Percentiles rank a stretch among this genome's conserved stretches.
phyloP scores from a whole-genome alignment of 345 rosid genomes.

The Eutrema heterophyllum region DNA sequence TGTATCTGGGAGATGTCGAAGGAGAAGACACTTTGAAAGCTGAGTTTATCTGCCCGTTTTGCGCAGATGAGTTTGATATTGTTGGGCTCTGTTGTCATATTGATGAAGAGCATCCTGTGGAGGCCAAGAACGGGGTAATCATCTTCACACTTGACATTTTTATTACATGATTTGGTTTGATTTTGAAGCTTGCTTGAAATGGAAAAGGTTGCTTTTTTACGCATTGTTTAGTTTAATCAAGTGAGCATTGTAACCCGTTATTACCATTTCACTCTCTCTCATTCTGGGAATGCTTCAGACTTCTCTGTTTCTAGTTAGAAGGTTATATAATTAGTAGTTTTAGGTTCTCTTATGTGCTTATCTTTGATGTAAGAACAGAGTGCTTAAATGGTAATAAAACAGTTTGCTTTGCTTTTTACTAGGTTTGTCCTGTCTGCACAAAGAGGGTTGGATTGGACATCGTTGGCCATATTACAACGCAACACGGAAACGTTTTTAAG shows the following conservation, averaged over 20 bases:
- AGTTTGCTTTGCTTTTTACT: not conserved
- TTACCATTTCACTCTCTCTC: not conserved
- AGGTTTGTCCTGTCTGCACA: conserved; percentile 73
- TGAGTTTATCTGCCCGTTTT: conserved; percentile 81
- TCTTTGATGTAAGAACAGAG: not conserved
- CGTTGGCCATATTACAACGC: conserved; percentile 65
- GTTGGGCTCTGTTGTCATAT: conserved; percentile 91
- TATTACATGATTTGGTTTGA: not conserved
- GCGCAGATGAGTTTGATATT: conserved; percentile 77
- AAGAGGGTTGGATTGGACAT: conserved; percentile 67
- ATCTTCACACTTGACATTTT: not conserved
- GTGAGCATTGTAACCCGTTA: not conserved
- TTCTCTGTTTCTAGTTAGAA: not conserved
- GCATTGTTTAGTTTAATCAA: not conserved
- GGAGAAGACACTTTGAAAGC: conserved; percentile 70
- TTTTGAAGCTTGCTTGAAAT: not conserved
- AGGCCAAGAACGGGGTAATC: conserved; percentile 84
- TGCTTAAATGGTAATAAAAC: not conserved
- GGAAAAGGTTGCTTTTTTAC: not conserved
- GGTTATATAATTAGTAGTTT: not conserved
- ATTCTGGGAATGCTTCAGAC: not conserved
- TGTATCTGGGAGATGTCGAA: conserved; percentile 50
- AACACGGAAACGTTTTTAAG: conserved; percentile 57
- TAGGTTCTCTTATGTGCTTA: not conserved
- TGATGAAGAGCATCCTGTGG: conserved; percentile 79